Conservation (phyloP, 257 asterid species). For the Solanum clarkiae region DNA sequence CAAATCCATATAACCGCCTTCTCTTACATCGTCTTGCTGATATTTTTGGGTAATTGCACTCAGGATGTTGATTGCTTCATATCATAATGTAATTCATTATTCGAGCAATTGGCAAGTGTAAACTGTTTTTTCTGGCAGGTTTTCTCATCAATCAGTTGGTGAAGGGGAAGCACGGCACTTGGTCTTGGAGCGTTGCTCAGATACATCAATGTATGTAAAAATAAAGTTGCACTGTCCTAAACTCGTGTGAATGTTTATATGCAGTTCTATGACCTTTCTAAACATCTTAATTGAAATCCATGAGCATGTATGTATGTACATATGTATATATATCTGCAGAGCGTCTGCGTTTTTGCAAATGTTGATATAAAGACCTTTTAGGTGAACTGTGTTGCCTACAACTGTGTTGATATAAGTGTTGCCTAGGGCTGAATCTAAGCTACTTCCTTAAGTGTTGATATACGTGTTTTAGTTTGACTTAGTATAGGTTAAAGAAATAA, state of each 20-base stretch:
- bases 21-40: conserved; percentile 92
- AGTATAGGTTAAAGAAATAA: background rate
- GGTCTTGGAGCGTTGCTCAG: conserved; percentile 71
- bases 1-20: conserved; percentile 69
- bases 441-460: background rate
- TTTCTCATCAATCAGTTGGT: conserved; percentile 87
- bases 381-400: background rate
- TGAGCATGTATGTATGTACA: background rate
- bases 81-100: background rate
- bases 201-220: conserved; percentile 64
- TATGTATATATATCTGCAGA: background rate
- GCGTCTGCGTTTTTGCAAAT: background rate
- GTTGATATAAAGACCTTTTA: background rate
- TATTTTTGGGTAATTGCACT: conserved; percentile 52
- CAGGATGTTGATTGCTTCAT: background rate
- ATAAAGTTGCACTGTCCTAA: background rate
- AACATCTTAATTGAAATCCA: background rate
- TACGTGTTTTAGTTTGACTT: background rate
- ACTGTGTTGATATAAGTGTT: background rate
- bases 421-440: background rate
- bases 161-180: conserved; percentile 82
- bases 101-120: background rate
- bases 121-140: conserved; percentile 33
- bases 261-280: background rate
- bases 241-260: background rate